Evolutionary conservation across 2,329 filamentous ascomycete genomes (phyloP).

Genomic region (Fusarium pseudocircinatum): DNA sequence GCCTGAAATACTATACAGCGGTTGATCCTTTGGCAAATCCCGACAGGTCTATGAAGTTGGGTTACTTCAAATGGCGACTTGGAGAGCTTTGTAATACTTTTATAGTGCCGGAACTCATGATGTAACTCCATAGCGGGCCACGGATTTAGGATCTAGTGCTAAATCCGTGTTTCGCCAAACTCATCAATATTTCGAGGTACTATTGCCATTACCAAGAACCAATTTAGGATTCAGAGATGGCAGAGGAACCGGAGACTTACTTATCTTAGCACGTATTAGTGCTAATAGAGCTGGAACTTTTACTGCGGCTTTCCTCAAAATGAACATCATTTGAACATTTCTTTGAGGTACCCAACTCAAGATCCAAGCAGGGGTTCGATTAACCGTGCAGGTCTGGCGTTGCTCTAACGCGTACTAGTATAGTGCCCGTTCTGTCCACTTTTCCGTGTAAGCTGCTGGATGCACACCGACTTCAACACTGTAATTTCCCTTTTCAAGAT

Average conservation of each 20-base stretch:
- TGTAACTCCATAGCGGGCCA: not conserved
- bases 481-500: not conserved
- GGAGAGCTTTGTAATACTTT: not conserved
- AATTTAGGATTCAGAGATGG: no score
- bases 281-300: not conserved
- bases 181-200: not conserved
- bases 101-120: not conserved
- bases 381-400: not conserved
- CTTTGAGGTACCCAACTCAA: not conserved
- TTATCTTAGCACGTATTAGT: not conserved
- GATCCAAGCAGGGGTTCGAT: not conserved
- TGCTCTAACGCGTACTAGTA: not conserved
- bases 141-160: conserved; percentile 11
- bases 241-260: no score
- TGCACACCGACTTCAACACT: not conserved
- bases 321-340: not conserved
- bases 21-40: not conserved
- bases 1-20: not conserved
- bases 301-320: not conserved
- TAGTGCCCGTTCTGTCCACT: not conserved
- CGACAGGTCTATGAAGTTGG: not conserved
- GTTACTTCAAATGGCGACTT: not conserved
- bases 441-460: not conserved
- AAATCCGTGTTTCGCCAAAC: not conserved
- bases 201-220: not conserved